Base-by-base conservation (phyloP, 1,139 yeast genomes). In the Lipomyces yarrowii region DNA sequence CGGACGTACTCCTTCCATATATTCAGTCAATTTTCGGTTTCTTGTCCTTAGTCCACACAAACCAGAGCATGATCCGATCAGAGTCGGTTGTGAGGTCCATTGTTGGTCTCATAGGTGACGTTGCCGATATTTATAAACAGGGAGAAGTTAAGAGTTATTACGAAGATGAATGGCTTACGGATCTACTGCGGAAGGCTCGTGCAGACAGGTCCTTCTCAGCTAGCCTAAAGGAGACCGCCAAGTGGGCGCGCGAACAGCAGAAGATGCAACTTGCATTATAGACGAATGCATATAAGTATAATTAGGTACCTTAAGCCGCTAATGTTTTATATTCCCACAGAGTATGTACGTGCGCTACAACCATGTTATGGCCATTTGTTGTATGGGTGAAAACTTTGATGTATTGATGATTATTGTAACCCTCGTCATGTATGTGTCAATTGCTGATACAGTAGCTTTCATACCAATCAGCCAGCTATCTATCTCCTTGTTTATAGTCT, bases 181-280 rank as follows among this genome's bases (percentile, higher is more conserved):
- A 87, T 33, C 85, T 90, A 74, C 88, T 93, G 76, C 89, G 87
- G 77, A 85, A 83, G 74, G 90, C 96, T 21, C 84, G 93, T 76
- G 75, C 85, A 60, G 88, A 87, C 75, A 83, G 84, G 67, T 73
- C 81, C 52, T 90, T 88, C 75, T 82, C 86, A 58, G 84, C 84
- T 70, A 81, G 84, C 65, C 91, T 98, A 11, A 87, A 86, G 76
- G 96, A 90, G 74, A 91, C 97, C 35, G 98, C 98, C 18, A 86
- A 93, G 79, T 94, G 98, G 98, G 98, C 98, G 13, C 86, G 96
- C 73, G 97, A 90, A 73, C 97, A 88, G 78, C 92, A 87, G 76
- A 87, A 86, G 79, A 80, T 83, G 68, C 89, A 86, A 74, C 69
- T 79, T 63, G 71, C 71, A 54, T 60, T 74, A 52, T 52, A 52